Base-by-base conservation (phyloP, 176 grass and related monocot species). In the Oryza nivara region DNA sequence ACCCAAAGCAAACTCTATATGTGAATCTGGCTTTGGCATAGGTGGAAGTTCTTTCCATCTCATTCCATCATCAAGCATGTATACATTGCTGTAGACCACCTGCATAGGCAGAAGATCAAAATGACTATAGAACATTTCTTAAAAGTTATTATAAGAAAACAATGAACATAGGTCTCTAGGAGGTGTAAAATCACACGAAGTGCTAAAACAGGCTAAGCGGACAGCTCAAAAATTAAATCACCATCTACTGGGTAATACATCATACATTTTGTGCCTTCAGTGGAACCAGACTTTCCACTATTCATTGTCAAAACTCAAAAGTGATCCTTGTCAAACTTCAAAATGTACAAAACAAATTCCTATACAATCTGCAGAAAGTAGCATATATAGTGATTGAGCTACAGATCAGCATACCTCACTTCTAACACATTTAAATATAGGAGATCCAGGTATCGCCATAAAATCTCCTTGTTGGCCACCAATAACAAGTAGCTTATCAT, bases 401-500 rank as follows among this genome's bases (percentile, higher is more conserved):
- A 36, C 5, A 47, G 25, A 84, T 87, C 32, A 69, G 47, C 83
- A 85, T 91, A 99, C 97, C 93, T 99, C 97, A 76, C 80, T 85
- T 89, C 90, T 88, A 49, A 91, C 93, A 94, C 97, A 99, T 56
- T 96, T 99, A 89, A 99, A 99, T 83, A 96, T 99, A 70, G 93
- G 97, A 35, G 97, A 99, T 81, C 97, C 93, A 79, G 93, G 97
- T 79, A 96, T 99, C 15, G 97, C 97, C 97, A 99, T 99, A 87
- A 92, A 99, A 88, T 99, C 97, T 52, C 97, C 97, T 91, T 96
- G 93, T 96, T 99, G 93, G 63, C 97, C 97, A 86, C 97, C 97
- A 71, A 99, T 99, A 76, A 84, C 69, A 73, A 99, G 77, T 22
- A 98, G 92, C 77, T 94, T 87, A 89, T 99, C 90, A 82, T 96